Evolutionary conservation across 2,329 filamentous ascomycete genomes (phyloP).

Genomic region (Arthrocladium fulminans): DNA sequence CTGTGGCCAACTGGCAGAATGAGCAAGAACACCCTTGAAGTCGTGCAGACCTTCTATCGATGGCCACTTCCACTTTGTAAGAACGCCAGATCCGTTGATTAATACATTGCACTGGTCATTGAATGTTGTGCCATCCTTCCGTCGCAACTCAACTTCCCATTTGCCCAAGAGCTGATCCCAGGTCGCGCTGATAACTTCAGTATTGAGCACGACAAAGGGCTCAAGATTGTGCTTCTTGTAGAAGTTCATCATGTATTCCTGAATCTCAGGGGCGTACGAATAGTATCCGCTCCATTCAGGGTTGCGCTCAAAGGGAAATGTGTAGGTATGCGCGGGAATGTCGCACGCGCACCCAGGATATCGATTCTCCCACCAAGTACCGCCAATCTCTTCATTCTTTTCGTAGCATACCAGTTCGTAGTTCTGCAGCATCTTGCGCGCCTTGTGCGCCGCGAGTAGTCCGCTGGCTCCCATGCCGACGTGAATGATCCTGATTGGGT

Average conservation of each 20-base stretch:
- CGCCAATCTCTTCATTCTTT: conserved; percentile 15
- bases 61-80: conserved; percentile 31
- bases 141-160: conserved; percentile 12
- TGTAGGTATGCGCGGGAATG: conserved; percentile 41
- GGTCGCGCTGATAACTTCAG: conserved; percentile 11
- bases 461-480: conserved; percentile 15
- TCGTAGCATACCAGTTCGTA: conserved; percentile 17
- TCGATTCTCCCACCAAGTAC: conserved; percentile 15
- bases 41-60: conserved; percentile 27
- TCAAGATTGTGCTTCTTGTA: conserved; percentile 32
- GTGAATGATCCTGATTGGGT: conserved; percentile 13
- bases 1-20: conserved; percentile 27
- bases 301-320: conserved; percentile 42
- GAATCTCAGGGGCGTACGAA: conserved; percentile 13
- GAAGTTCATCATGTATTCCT: conserved; percentile 13
- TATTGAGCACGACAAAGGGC: conserved; percentile 11
- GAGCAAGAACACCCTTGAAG: conserved; percentile 29
- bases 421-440: conserved; percentile 10
- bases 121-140: conserved; percentile 15
- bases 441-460: conserved; percentile 11
- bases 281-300: conserved; percentile 20
- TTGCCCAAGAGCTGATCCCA: conserved; percentile 13
- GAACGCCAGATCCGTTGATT: conserved; percentile 15
- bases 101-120: conserved; percentile 15
- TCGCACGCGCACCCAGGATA: conserved; percentile 14